phyloP scores from a whole-genome alignment of 768 basidiomycete species.

The Xerocomus potaroensis region DNA sequence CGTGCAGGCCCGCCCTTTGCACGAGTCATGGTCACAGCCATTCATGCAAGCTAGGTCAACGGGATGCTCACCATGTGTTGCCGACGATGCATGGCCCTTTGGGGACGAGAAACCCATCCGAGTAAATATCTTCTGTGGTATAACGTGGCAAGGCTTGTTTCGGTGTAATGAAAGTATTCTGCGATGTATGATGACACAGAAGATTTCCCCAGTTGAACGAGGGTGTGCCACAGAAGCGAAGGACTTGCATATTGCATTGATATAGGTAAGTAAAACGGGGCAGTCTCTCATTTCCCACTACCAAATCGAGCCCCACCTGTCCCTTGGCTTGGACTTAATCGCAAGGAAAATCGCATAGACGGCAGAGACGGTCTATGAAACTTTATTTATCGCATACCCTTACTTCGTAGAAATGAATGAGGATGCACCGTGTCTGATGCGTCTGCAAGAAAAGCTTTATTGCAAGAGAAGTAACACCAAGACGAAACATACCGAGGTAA shows the following conservation, averaged over 20 bases:
- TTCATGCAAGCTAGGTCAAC: background rate
- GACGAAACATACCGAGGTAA: constrained; percentile 10
- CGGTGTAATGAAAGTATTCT: background rate
- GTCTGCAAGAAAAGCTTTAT: constrained; percentile 19
- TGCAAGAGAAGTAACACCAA: background rate
- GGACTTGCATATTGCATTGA: constrained; percentile 22
- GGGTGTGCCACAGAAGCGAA: constrained; percentile 24
- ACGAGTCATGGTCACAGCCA: background rate
- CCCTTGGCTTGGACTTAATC: constrained; percentile 25
- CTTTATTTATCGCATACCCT: background rate
- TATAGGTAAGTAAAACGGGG: constrained; percentile 23
- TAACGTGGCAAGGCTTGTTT: constrained; percentile 14
- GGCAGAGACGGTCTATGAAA: constrained; percentile 14
- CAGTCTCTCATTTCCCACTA: constrained; percentile 20
- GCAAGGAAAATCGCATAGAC: constrained; percentile 23
- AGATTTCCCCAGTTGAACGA: constrained; percentile 15
- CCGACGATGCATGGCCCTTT: constrained; percentile 22
- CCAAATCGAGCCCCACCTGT: constrained; percentile 22
- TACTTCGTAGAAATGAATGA: constrained; percentile 36
- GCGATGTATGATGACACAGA: constrained; percentile 22
- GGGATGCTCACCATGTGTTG: constrained; percentile 21
- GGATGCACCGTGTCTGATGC: constrained; percentile 42
- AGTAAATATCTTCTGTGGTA: constrained; percentile 19
- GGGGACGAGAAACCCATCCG: constrained; percentile 14
- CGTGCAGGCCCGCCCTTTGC: constrained; percentile 51